Percentiles rank a stretch among this genome's conserved stretches.
phyloP scores from a whole-genome alignment of 1,284 basidiomycete genomes.

The Trametes sp. region DNA sequence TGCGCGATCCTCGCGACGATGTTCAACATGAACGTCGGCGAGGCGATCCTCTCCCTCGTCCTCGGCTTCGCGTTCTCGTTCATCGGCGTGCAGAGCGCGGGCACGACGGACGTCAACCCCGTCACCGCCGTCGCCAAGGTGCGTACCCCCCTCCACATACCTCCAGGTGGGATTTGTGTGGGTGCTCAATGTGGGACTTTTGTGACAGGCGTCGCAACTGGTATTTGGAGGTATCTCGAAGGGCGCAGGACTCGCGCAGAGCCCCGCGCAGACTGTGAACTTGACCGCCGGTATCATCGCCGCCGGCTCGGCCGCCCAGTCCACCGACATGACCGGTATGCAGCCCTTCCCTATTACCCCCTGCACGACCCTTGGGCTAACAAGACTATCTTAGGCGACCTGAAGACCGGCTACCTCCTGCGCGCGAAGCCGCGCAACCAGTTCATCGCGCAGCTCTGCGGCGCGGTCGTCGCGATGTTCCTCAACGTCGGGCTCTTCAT shows the following conservation, averaged over 20 bases:
- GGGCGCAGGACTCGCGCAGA: constrained; percentile 46
- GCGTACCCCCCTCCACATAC: neutral
- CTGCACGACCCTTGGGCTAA: neutral
- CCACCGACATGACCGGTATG: constrained; percentile 77
- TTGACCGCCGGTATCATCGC: constrained; percentile 66
- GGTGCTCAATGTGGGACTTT: neutral
- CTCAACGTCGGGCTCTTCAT: constrained; percentile 64
- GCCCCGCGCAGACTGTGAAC: constrained; percentile 60
- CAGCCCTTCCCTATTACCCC: constrained; percentile 35
- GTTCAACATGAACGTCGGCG: constrained; percentile 66
- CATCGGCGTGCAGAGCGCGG: constrained; percentile 67
- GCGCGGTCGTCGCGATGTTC: constrained; percentile 65
- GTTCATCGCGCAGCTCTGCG: constrained; percentile 68
- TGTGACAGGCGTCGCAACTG: constrained; percentile 56
- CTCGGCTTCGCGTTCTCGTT: constrained; percentile 76
- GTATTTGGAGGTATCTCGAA: constrained; percentile 68
- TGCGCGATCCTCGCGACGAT: constrained; percentile 62
- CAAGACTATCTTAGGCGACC: constrained; percentile 9
- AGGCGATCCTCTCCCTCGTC: constrained; percentile 61
- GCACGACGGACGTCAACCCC: constrained; percentile 66
- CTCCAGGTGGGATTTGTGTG: neutral
- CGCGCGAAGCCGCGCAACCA: constrained; percentile 72
- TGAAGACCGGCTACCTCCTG: constrained; percentile 71
- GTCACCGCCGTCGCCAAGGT: constrained; percentile 61
- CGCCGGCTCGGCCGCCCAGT: constrained; percentile 65